Base-by-base conservation (phyloP, 208 protist species). In the Endotrypanum monterogeii region DNA sequence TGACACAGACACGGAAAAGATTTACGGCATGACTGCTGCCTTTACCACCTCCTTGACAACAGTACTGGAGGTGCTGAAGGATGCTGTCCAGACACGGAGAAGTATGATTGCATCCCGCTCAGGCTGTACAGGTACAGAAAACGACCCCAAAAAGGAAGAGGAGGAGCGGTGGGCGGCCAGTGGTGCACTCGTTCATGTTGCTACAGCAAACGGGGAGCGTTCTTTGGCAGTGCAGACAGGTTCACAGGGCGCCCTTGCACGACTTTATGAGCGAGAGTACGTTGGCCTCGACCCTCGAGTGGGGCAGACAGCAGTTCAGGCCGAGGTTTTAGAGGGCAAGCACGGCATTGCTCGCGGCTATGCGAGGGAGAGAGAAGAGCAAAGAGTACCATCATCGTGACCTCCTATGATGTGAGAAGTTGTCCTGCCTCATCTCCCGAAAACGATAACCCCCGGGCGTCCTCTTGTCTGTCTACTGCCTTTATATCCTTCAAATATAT, bases 341-440 rank as follows among this genome's bases (percentile, higher is more conserved):
- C 83, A 92, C 70, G 94, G 94, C 51, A 96, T 98, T 62, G 94
- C 94, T 0, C 75, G 84, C 23, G 91, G 89, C 16, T 98, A 98
- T 73, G 78, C 83, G 37, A 76, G 82, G 14, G 90, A 94, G 72
- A 73, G 80, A 3, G 75, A 80, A 44, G 60, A 39, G 39, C 79
- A 83, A 46, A 58, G 72, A 18, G 67, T 37, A 1, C 62, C 44
- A 50, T 50, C 57, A 37, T 55, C 70, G n/a, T 12, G 54, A 25
- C 54, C n/a, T 72, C 1, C 35, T 28, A 14, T 70, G 28, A 56
- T 68, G 62, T n/a, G 44, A 4, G 4, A 16, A 8, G 54, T 20
- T 28, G 54, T 57, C 54, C 16, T 7, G 16, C 9, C n/a, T 57
- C 12, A 20, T 57, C 25, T 23, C 12, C 0, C n/a, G 16, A 4